Base-by-base conservation (phyloP, 768 basidiomycete genomes). In the Pleurotus platypus region DNA sequence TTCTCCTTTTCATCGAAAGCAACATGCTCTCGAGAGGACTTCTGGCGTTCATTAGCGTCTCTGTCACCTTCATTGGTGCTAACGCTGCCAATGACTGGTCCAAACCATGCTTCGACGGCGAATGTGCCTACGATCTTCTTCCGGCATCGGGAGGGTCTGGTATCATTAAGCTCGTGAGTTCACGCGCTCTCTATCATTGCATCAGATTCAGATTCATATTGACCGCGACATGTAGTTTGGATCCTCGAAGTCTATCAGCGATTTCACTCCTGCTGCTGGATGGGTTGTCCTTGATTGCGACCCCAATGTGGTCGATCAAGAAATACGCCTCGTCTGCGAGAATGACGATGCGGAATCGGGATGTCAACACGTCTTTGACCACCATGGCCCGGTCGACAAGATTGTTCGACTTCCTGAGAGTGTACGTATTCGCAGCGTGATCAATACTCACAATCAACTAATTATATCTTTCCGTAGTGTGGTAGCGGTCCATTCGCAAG, bases 331-430 rank as follows among this genome's bases (percentile, higher is more conserved):
- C 27, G 49, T 50, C 35, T 50, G 49, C 15, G 49, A 50, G n/a
- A 50, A 11, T 3, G 49, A 50, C 24, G 30, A 50, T n/a, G 49
- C 16, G 5, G 65, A 66, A 9, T 57, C 64, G 18, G 64, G 66
- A 9, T 81, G 79, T 62, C 65, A 66, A 20, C 78, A 78, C 53
- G 64, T 81, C 13, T 76, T 70, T 58, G 59, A 62, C 42, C 63
- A 68, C 27, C 64, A 63, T 38, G 74, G 75, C 18, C 72, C 79
- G 0, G 75, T 70, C 16, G 76, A 75, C 58, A 83, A 79, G 59
- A 66, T 85, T 18, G 80, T 83, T 26, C 73, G 81, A n/a, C 63
- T 85, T 4, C 82, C 83, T 3, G 75, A 83, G 61, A 70, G 69
- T 51, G 83, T 83, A 56, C 46, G 76, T 70, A 15, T 47, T 35